Evolutionary conservation across 805 yeast genomes (phyloP).

Genomic region (Spencermartinsiella europaea): DNA sequence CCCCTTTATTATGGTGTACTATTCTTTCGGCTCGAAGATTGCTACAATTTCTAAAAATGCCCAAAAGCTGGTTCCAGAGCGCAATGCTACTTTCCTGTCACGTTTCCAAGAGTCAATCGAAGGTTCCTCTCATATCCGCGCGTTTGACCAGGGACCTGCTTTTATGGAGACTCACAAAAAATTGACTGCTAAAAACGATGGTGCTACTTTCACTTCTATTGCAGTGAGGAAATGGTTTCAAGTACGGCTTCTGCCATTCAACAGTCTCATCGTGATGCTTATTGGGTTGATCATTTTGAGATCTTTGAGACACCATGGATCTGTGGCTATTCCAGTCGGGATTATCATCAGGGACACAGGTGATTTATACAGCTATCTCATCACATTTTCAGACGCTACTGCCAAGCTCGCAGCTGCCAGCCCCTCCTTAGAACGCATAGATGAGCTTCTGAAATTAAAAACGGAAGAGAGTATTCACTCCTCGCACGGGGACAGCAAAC

Average conservation of each 20-base stretch:
- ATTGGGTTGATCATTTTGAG: slow-evolving; percentile 49
- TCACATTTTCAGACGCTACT: slow-evolving; percentile 87
- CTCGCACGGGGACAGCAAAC: slow-evolving; percentile 54
- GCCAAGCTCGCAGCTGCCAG: slow-evolving; percentile 78
- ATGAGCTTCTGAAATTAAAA: slow-evolving; percentile 26
- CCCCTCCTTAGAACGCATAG: slow-evolving; percentile 66
- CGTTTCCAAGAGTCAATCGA: slow-evolving; percentile 72
- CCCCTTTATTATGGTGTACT: slow-evolving; percentile 60
- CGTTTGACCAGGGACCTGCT: slow-evolving; percentile 57
- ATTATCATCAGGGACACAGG: slow-evolving; percentile 79
- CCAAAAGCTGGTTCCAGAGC: slow-evolving; percentile 61
- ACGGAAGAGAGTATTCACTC: slow-evolving; percentile 59
- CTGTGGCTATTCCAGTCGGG: slow-evolving; percentile 76
- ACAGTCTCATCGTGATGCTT: slow-evolving; percentile 54
- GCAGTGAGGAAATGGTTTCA: slow-evolving; percentile 89
- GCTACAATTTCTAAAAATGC: slow-evolving; percentile 66
- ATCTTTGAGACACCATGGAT: slow-evolving; percentile 48
- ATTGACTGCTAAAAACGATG: slow-evolving; percentile 63
- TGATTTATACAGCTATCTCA: slow-evolving; percentile 76
- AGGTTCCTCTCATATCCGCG: slow-evolving; percentile 72
- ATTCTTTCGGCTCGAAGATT: slow-evolving; percentile 64
- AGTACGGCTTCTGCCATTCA: slow-evolving; percentile 55
- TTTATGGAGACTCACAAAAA: slow-evolving; percentile 45
- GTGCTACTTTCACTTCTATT: slow-evolving; percentile 75
- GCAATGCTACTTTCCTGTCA: slow-evolving; percentile 71